Evolutionary conservation across 2,329 filamentous ascomycete genomes (phyloP).

Genomic region (Trichothecium sympodiale): DNA sequence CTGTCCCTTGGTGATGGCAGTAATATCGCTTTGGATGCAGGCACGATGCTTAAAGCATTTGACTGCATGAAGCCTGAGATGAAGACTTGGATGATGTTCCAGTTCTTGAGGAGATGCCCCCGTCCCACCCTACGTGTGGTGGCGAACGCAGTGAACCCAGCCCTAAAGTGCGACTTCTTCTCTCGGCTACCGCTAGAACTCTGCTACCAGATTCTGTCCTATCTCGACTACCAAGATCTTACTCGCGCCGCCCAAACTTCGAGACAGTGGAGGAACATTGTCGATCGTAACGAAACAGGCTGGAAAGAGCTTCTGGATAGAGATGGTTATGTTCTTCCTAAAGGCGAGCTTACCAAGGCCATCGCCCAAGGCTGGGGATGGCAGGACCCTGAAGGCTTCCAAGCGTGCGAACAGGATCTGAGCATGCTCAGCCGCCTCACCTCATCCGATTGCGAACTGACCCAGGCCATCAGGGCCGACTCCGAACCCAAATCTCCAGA

Average conservation of each 20-base stretch:
- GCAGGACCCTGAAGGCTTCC: conserved; percentile 71
- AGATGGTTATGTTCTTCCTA: conserved; percentile 69
- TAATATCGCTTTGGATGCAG: conserved; percentile 60
- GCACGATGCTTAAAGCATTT: conserved; percentile 77
- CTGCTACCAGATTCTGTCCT: conserved; percentile 76
- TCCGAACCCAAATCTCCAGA: conserved; percentile 21
- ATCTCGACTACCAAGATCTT: conserved; percentile 75
- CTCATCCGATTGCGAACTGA: conserved; percentile 41
- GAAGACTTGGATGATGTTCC: conserved; percentile 95
- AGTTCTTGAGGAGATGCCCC: conserved; percentile 78
- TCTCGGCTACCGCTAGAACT: conserved; percentile 75
- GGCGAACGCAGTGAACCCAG: conserved; percentile 83
- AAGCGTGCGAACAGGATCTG: conserved; percentile 73
- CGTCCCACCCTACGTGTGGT: conserved; percentile 84
- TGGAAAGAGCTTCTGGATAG: conserved; percentile 89
- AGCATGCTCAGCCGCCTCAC: conserved; percentile 45
- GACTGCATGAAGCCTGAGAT: conserved; percentile 84
- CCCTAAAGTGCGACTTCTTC: conserved; percentile 88
- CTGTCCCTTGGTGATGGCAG: too few relatives aligned
- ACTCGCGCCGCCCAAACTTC: conserved; percentile 89
- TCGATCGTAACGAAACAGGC: conserved; percentile 86
- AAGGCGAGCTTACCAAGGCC: conserved; percentile 75
- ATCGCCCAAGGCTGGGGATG: conserved; percentile 93
- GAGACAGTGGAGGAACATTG: conserved; percentile 81
- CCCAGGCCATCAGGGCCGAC: conserved; percentile 29